Percentiles rank a stretch among this genome's conserved stretches.
Conservation (phyloP, 169 alveolate species). For the Eimeria tenella region DNA sequence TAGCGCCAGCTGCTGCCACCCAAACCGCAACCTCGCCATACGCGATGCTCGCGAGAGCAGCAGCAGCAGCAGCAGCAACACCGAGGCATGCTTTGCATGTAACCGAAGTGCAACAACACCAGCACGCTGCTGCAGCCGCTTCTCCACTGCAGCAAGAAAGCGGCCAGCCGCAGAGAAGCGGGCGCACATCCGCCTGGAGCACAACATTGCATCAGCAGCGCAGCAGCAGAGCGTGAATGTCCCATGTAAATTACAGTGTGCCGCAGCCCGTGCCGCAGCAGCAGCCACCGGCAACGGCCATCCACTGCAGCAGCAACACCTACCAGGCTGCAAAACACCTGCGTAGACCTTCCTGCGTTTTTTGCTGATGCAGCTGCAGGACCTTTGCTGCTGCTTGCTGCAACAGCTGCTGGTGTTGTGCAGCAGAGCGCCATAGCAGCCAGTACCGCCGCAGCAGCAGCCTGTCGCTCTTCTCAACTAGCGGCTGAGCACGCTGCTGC, state of each 20-base stretch:
- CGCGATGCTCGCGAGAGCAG: conserved; percentile 22
- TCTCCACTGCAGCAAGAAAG: conserved; percentile 24
- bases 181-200: conserved; percentile 18
- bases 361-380: conserved; percentile 2
- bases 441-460: neutral
- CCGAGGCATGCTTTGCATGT: conserved; percentile 39
- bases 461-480: neutral
- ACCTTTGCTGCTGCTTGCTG: conserved; percentile 55
- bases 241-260: too few relatives aligned
- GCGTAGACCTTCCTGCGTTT: neutral
- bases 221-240: neutral
- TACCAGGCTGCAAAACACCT: conserved; percentile 36
- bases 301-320: neutral
- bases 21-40: conserved; percentile 42
- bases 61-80: conserved; percentile 61
- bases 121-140: conserved; percentile 61
- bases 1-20: conserved; percentile 65
- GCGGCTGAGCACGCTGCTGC: conserved; percentile 18
- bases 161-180: conserved; percentile 34
- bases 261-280: neutral
- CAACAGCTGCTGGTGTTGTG: conserved; percentile 48
- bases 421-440: conserved; percentile 30
- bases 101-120: conserved; percentile 61
- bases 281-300: neutral
- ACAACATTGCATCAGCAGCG: neutral